Evolutionary conservation across 192 early-diverging fungal species (phyloP), one percentile per base, ranked within the genome.

Genomic region (Rhizoclosmatium globosum): DNA sequence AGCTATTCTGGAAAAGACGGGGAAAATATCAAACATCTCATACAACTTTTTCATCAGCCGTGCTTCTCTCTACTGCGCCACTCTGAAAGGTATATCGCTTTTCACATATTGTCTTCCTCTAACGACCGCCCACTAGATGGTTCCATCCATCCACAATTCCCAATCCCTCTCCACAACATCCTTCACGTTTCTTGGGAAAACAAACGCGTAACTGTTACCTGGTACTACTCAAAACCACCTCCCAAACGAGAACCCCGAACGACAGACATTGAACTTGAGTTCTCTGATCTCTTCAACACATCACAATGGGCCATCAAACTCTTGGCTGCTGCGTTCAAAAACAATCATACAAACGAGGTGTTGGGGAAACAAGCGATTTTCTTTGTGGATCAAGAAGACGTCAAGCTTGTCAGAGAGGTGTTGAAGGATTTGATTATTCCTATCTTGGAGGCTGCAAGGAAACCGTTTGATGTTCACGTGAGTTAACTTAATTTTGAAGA

Each of bases 21-120:
- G 72, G 44, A 74, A 74, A 45, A 56, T 74, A 15, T 31, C 39
- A n/a, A 21, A 19, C 7, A 38, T 6, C 7, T 31, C 56, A 15
- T 23, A 64, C 57, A 74, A 74, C 59, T 74, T 74, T 45, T 74
- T 74, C 43, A 47, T 74, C n/a, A 74, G 72, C 46, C 57, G 72
- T 62, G 72, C 72, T 2, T 7, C 17, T 7, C 61, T 74, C 3
- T 74, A 74, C 42, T 74, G 72, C 59, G 43, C 60, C 2, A 74
- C 13, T 43, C 15, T 23, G 3, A 60, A 64, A 74, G 72, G 72
- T 74, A n/a, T 47, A 47, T 23, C 2, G 19, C 66, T 17, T 43
- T 47, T 43, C 9, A 7, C 7, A 39, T 17, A 39, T 17, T 17
- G 44, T 0, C 19, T 47, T 0, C 9, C 15, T 0, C 4, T 68